Percentiles rank a stretch among this genome's conserved stretches.
These are phyloP conservation scores for Phenoliferia sp. DNA, from an alignment of 1,284 basidiomycete genomes.

Conservation along the genomic window DNA sequence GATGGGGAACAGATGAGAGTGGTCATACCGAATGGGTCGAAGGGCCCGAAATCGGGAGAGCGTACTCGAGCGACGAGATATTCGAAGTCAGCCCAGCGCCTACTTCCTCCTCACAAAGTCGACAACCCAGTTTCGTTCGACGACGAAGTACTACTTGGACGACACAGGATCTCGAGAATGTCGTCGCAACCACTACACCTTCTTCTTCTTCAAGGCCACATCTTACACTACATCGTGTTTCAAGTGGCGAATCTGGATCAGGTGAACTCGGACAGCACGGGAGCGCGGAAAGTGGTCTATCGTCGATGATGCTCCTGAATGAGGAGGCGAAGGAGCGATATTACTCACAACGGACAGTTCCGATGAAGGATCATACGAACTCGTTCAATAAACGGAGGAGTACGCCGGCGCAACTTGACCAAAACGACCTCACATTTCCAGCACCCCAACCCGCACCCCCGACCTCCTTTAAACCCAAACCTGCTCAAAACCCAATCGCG, in stretches of 20 bases:
- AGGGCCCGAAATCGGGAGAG: not conserved
- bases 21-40: not conserved
- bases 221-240: not conserved
- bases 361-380: not conserved
- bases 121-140: not conserved
- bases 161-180: not conserved
- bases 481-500: too few species aligned
- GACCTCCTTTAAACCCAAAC: not conserved
- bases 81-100: not conserved
- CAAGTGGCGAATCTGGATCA: not conserved
- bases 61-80: not conserved
- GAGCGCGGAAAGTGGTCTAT: not conserved
- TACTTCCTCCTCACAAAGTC: not conserved
- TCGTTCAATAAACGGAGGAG: not conserved
- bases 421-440: not conserved
- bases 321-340: not conserved
- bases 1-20: not conserved
- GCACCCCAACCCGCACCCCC: not conserved
- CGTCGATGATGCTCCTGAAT: not conserved
- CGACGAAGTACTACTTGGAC: not conserved
- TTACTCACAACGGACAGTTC: not conserved
- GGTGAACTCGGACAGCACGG: not conserved
- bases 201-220: not conserved
- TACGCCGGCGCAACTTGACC: too few species aligned
- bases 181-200: not conserved